These are phyloP conservation scores for Artemisia argyi DNA, from an alignment of 129 eudicot genomes.

Conservation along the genomic window DNA sequence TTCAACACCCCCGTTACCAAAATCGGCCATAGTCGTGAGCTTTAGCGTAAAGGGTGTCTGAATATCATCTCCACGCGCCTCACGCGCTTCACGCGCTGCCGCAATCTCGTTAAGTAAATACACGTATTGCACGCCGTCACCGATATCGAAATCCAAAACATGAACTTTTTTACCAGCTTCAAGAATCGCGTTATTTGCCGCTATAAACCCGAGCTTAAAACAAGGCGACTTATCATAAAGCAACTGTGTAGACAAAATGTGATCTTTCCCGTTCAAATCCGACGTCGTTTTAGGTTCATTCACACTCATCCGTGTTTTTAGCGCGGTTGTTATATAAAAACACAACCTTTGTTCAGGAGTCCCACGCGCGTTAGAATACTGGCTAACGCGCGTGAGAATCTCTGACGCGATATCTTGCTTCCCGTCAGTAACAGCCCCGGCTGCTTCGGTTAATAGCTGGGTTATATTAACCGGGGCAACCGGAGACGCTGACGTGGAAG, in stretches of 20 bases:
- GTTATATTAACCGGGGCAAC: conserved; percentile 34
- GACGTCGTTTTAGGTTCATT: conserved; percentile 6
- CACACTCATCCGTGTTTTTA: conserved; percentile 58
- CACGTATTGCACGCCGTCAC: conserved; percentile 70
- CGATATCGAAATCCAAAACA: conserved; percentile 80
- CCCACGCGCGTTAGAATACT: conserved; percentile 46
- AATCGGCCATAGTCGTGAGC: conserved; percentile 56
- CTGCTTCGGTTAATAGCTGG: conserved; percentile 61
- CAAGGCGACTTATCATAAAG: conserved; percentile 72
- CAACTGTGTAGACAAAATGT: conserved; percentile 44
- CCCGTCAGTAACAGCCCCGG: conserved; percentile 65
- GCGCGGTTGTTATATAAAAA: conserved; percentile 59
- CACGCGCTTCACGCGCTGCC: conserved; percentile 30
- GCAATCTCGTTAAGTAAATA: conserved; percentile 71
- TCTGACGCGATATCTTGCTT: conserved; percentile 48
- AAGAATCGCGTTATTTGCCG: conserved; percentile 64
- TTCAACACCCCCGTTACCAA: conserved; percentile 37
- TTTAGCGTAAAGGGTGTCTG: conserved; percentile 26
- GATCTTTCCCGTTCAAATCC: conserved; percentile 64
- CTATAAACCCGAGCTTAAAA: conserved; percentile 80
- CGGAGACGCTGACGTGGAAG: conserved; percentile 68
- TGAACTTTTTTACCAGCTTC: conserved; percentile 48
- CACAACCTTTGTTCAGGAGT: conserved; percentile 67
- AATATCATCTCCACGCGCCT: conserved; percentile 21
- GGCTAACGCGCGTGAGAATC: conserved; percentile 52